A percentile compares a stretch with the other conserved stretches of the same genome.
Conservation (phyloP, 2,329 filamentous ascomycete genomes). For the Davidsoniella eucalypti region DNA sequence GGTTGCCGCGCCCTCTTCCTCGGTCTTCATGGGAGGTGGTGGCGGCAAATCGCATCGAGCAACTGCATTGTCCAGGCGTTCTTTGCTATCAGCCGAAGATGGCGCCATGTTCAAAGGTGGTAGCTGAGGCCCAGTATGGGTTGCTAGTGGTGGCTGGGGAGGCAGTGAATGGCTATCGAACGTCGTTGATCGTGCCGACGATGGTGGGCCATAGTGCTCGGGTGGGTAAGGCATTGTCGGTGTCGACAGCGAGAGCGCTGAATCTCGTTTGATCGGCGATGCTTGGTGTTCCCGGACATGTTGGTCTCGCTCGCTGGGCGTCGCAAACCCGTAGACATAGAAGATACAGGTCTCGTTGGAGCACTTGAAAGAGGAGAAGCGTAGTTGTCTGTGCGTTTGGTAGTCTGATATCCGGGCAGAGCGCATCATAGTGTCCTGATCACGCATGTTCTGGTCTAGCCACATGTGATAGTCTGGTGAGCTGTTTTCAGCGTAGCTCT, state of each 20-base stretch:
- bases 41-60: neutral
- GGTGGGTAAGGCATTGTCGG: conserved; percentile 20
- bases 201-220: neutral
- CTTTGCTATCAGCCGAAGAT: neutral
- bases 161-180: neutral
- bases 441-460: conserved; percentile 6
- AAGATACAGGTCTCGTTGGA: conserved; percentile 37
- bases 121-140: neutral
- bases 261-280: conserved; percentile 25
- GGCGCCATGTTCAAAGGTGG: neutral
- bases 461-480: conserved; percentile 4
- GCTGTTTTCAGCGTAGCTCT: conserved; percentile 21
- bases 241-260: conserved; percentile 25
- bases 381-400: conserved; percentile 13
- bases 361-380: conserved; percentile 32
- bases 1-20: conserved; percentile 12
- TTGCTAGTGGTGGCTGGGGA: neutral
- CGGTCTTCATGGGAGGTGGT: neutral
- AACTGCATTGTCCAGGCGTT: neutral
- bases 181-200: neutral
- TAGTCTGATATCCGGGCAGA: conserved; percentile 11
- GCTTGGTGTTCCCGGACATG: conserved; percentile 31
- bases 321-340: conserved; percentile 41
- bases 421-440: conserved; percentile 5
- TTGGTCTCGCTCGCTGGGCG: conserved; percentile 32